Conservation (phyloP, 495 filamentous ascomycete species). For the Neurospora intermedia region DNA sequence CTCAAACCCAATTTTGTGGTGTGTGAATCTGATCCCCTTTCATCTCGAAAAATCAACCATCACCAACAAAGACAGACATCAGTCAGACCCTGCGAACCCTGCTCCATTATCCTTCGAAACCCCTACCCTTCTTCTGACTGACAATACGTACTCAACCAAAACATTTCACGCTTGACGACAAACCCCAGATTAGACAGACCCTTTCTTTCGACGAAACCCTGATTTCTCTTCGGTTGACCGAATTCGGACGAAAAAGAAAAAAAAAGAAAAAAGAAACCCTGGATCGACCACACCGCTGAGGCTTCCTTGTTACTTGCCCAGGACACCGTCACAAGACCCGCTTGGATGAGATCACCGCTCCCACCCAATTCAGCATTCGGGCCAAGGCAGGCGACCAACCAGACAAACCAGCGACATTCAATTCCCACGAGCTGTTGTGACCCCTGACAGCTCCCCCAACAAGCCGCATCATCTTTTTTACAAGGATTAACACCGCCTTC, state of each 20-base stretch:
- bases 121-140: neutral
- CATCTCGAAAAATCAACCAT: neutral
- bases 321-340: neutral
- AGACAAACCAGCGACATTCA: neutral
- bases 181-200: neutral
- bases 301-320: neutral
- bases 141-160: neutral
- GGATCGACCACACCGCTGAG: neutral
- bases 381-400: neutral
- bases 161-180: neutral
- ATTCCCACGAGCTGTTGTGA: neutral
- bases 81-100: too few relatives aligned
- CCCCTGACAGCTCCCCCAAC: neutral
- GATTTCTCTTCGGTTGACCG: neutral
- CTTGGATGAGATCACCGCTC: neutral
- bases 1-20: neutral
- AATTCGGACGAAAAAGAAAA: neutral
- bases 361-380: neutral
- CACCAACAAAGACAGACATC: too few relatives aligned
- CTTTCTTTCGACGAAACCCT: neutral
- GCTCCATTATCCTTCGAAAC: neutral
- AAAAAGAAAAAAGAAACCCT: neutral
- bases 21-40: neutral
- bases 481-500: neutral
- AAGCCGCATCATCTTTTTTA: neutral